Evolutionary conservation across 208 protist species (phyloP).

Genomic region (Giardia muris): DNA sequence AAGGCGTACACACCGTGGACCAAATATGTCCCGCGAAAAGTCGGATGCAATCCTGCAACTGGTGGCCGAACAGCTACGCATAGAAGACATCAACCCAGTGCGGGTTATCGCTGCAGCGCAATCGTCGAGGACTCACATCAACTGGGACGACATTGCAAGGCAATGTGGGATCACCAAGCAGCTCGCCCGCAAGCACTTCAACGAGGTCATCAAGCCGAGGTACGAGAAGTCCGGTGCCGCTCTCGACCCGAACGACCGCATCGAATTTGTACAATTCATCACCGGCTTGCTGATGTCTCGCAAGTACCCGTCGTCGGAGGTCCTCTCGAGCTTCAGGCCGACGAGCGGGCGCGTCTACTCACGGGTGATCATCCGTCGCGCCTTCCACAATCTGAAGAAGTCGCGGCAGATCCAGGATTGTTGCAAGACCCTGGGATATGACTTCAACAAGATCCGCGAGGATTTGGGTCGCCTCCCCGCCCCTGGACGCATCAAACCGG

Average conservation of each 20-base stretch:
- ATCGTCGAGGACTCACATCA: background rate
- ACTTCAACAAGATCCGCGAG: background rate
- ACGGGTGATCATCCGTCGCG: background rate
- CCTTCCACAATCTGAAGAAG: background rate
- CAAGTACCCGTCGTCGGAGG: background rate
- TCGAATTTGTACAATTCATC: background rate
- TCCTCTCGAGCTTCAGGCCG: background rate
- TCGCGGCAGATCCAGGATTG: background rate
- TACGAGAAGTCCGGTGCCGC: background rate
- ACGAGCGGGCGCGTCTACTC: background rate
- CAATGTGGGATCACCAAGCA: background rate
- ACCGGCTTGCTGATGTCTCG: background rate
- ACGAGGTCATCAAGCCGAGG: background rate
- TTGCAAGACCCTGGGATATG: background rate
- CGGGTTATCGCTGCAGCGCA: background rate
- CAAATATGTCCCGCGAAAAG: background rate
- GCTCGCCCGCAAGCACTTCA: background rate
- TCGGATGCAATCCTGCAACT: background rate
- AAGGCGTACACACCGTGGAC: background rate
- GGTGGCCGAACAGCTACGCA: background rate
- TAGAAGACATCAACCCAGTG: background rate
- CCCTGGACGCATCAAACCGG: too few relatives aligned
- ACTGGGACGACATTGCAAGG: background rate
- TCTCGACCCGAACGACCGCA: background rate
- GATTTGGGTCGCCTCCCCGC: too few relatives aligned